These are phyloP conservation scores for Guadua angustifolia DNA, from an alignment of 176 grass and related monocot genomes.

Conservation along the genomic window DNA sequence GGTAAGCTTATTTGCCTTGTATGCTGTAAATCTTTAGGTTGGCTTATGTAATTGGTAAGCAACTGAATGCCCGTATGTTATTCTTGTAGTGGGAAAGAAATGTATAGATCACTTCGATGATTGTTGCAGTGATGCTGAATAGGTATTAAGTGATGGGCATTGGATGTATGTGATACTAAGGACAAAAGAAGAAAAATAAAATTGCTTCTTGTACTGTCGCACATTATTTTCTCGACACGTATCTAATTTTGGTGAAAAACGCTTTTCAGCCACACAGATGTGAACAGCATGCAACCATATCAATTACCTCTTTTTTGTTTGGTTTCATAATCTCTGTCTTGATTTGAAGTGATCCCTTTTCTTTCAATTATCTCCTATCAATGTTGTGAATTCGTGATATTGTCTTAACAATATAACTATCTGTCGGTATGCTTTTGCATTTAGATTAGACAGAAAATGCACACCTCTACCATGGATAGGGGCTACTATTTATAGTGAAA, in stretches of 20 bases:
- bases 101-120: not conserved
- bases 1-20: too few species aligned
- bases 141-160: not conserved
- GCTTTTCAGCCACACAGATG: slow-evolving; percentile 50
- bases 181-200: not conserved
- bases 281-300: slow-evolving; percentile 70
- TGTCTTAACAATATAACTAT: slow-evolving; percentile 7
- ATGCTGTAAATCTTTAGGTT: too few species aligned
- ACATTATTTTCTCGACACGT: slow-evolving; percentile 17
- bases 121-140: slow-evolving; percentile 32
- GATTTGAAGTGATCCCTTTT: slow-evolving; percentile 42
- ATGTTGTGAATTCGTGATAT: slow-evolving; percentile 24
- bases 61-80: not conserved
- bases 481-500: slow-evolving; percentile 42
- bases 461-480: slow-evolving; percentile 35
- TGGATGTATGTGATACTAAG: not conserved
- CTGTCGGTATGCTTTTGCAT: slow-evolving; percentile 35
- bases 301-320: too few species aligned
- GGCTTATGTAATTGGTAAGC: too few species aligned
- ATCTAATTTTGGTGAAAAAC: slow-evolving; percentile 24
- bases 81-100: slow-evolving; percentile 23
- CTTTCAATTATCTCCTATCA: slow-evolving; percentile 41
- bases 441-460: slow-evolving; percentile 42
- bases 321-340: slow-evolving; percentile 38
- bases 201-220: not conserved